These are phyloP conservation scores for Theobroma cacao DNA, from an alignment of 345 rosid genomes.

Conservation along the genomic window DNA sequence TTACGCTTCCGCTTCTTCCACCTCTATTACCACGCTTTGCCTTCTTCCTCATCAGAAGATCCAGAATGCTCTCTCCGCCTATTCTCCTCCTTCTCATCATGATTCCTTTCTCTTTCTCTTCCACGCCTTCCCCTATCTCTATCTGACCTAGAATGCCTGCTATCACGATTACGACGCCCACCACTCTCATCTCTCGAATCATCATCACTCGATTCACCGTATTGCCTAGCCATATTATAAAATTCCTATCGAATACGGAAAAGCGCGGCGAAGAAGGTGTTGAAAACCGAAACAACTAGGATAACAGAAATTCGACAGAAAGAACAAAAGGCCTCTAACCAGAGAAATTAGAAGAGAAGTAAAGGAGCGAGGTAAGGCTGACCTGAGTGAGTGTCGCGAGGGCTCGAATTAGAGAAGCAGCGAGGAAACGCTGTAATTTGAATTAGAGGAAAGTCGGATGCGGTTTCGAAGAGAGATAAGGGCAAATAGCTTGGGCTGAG, in stretches of 20 bases:
- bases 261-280: background rate
- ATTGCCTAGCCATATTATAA: background rate
- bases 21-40: conserved; percentile 10
- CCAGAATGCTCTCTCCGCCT: background rate
- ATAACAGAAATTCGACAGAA: background rate
- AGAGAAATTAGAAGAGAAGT: background rate
- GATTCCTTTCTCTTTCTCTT: background rate
- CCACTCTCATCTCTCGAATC: background rate
- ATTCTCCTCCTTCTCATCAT: background rate
- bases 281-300: background rate
- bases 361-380: background rate
- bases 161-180: background rate
- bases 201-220: background rate
- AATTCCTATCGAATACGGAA: background rate
- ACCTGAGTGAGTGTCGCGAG: background rate
- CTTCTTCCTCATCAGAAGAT: conserved; percentile 24
- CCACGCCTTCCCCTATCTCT: background rate
- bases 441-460: no score
- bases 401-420: background rate
- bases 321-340: background rate
- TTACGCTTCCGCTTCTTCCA: conserved; percentile 3
- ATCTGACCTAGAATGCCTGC: conserved; percentile 4
- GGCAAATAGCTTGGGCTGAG: background rate
- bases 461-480: no score
- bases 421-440: background rate